A percentile compares a stretch with the other conserved stretches of the same genome.
phyloP scores from a whole-genome alignment of 495 filamentous ascomycete species.

The Penicillium angulare region DNA sequence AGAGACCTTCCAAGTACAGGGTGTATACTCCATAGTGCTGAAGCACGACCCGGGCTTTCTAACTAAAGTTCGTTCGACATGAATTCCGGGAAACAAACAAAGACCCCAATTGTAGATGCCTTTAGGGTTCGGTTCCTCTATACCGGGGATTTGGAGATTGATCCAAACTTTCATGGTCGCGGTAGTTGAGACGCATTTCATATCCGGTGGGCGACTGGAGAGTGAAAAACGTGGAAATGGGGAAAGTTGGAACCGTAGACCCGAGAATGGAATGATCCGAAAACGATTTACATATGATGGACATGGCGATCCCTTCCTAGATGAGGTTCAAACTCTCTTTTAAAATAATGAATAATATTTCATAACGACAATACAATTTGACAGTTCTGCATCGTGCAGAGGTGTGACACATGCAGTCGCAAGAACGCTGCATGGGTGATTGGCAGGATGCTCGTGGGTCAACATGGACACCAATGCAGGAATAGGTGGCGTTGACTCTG shows the following conservation, averaged over 20 bases:
- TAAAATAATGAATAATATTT: no score
- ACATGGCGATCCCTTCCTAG: constrained; percentile 1
- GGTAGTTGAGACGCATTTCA: not conserved
- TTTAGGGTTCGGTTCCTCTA: not conserved
- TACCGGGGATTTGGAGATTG: not conserved
- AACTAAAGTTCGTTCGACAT: no score
- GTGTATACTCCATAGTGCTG: not conserved
- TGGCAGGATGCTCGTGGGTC: not conserved
- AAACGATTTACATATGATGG: not conserved
- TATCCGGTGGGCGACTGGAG: not conserved
- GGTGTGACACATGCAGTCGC: constrained; percentile 7
- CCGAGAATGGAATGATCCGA: not conserved
- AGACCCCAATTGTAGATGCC: not conserved
- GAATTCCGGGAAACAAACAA: no score
- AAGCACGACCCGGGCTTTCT: no score
- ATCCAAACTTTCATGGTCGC: not conserved
- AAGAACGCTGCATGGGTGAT: not conserved
- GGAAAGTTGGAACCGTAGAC: not conserved
- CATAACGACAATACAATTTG: no score
- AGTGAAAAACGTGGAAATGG: not conserved
- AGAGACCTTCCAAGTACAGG: not conserved
- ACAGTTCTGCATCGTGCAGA: constrained; percentile 3
- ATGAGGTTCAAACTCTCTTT: no score
- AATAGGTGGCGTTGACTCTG: no score
- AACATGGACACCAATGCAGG: no score